Base-by-base conservation (phyloP, 2,329 filamentous ascomycete species). In the Ophiosphaerella herpotricha region DNA sequence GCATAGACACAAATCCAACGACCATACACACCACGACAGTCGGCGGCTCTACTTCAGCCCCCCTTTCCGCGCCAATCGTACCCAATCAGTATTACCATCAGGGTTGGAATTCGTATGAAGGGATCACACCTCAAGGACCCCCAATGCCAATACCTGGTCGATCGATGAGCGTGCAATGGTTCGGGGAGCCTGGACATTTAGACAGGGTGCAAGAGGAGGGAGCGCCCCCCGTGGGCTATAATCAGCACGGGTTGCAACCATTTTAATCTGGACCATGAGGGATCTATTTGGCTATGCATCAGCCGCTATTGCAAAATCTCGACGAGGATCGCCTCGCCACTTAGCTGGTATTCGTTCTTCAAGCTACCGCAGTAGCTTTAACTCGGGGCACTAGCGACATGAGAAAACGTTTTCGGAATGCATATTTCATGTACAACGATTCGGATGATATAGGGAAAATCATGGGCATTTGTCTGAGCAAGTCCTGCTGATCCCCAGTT, bases 111-210 rank as follows among this genome's bases (percentile, higher is more conserved):
- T 59, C 65, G 4, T 72, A 69, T 51, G 59, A 61, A 29, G 50
- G 51, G 7, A 52, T 63, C 34, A 61, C 61, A n/a, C 58, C 46
- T 29, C 56, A 68, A 13, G 53, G 57, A 13, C 58, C 58, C 12
- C 65, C 67, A 33, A 62, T 70, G 58, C 62, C 60, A 26, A 46
- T 62, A n/a, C 59, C 62, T 14, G 55, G 60, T 31, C 67, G 68
- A 13, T 66, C 70, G 3, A 71, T 72, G 64, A 70, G 67, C 41
- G 66, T 55, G 23, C 70, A 71, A 35, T 73, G 70, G 70, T 72
- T 68, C 41, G 37, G 52, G 24, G 70, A 72, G 40, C 52, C 65
- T 5, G 62, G 63, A 24, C 68, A 66, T 14, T 35, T 73, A 9
- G 63, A 68, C 37, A 63, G 70, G 39, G 70, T 73, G 29, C 67